phyloP scores from a whole-genome alignment of 2,329 filamentous ascomycete genomes.

The Rugonectria rugulosa region DNA sequence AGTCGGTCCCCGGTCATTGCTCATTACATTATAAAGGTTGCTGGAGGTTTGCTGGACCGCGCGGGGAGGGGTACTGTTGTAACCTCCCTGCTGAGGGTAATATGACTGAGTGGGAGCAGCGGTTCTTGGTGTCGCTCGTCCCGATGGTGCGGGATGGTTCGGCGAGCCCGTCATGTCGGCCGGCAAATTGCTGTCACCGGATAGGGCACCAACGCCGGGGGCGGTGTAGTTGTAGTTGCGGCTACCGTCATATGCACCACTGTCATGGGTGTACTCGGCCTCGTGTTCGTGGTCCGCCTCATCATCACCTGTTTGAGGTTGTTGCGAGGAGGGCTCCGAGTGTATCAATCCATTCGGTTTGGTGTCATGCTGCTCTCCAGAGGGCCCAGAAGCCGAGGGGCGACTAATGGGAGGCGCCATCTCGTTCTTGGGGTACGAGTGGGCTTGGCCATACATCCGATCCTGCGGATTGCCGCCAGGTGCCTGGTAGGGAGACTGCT shows the following conservation, averaged over 20 bases:
- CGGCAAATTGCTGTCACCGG: constrained; percentile 80
- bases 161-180: constrained; percentile 86
- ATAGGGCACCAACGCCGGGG: constrained; percentile 69
- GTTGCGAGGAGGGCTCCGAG: constrained; percentile 56
- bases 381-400: constrained; percentile 62
- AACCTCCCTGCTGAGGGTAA: constrained; percentile 73
- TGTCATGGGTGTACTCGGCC: constrained; percentile 87
- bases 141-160: constrained; percentile 79
- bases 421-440: constrained; percentile 80
- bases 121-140: constrained; percentile 85
- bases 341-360: constrained; percentile 74
- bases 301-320: constrained; percentile 68
- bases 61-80: constrained; percentile 82
- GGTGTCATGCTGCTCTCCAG: constrained; percentile 68
- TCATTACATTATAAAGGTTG: constrained; percentile 90
- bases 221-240: constrained; percentile 83
- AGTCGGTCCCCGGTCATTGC: constrained; percentile 72
- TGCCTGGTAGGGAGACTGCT: constrained; percentile 76
- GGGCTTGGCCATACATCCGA: constrained; percentile 72
- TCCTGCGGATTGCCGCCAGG: constrained; percentile 67
- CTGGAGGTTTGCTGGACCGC: constrained; percentile 73
- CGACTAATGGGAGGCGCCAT: constrained; percentile 83
- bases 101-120: constrained; percentile 75
- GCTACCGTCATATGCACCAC: constrained; percentile 74
- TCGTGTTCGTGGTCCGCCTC: constrained; percentile 78